Conservation (phyloP, 345 rosid genomes). For the Dimocarpus longan region DNA sequence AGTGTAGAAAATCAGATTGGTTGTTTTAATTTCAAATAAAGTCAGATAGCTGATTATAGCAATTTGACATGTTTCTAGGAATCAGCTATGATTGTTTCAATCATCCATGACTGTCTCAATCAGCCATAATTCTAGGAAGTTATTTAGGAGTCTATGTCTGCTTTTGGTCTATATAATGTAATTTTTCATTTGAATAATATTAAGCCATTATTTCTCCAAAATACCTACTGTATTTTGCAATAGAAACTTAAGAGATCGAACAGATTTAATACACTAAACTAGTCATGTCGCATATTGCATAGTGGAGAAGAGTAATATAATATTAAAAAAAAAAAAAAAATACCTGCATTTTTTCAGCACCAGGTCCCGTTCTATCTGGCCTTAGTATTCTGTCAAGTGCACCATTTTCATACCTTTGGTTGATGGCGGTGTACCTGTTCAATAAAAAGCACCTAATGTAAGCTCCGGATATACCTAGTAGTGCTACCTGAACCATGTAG, state of each 20-base stretch:
- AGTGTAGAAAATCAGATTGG: no score
- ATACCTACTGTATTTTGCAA: no score
- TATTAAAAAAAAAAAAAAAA: not conserved
- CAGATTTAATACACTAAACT: not conserved
- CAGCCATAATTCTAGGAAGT: no score
- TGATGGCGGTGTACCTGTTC: constrained; percentile 52
- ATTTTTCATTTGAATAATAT: no score
- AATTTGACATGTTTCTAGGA: no score
- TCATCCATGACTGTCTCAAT: no score
- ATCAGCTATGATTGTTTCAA: no score
- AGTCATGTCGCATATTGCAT: not conserved
- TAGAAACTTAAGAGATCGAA: not conserved
- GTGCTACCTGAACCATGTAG: not conserved
- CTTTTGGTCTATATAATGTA: no score
- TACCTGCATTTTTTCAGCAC: constrained; percentile 80
- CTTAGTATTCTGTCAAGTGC: constrained; percentile 64
- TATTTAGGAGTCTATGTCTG: no score
- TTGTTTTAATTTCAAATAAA: no score
- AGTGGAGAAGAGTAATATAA: not conserved
- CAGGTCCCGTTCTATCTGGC: constrained; percentile 66
- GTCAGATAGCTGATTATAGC: no score
- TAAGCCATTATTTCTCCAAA: no score
- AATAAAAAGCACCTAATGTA: constrained; percentile 18
- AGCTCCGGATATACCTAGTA: not conserved
- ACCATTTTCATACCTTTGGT: constrained; percentile 50